Conservation (phyloP, 805 yeast species). For the Nakazawaea laoshanensis region DNA sequence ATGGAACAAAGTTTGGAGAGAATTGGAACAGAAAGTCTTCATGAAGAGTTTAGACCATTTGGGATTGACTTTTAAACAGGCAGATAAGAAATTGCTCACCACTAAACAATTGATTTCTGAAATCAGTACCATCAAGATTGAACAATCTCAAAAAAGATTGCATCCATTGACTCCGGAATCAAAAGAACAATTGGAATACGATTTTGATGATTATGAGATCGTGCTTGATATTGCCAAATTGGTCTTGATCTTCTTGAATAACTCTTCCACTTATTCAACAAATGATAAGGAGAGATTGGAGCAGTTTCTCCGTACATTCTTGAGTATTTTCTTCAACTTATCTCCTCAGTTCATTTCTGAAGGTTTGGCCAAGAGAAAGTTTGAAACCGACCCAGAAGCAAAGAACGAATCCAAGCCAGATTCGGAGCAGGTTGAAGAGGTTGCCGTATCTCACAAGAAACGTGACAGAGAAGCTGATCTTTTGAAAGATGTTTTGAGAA, state of each 20-base stretch:
- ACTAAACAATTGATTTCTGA: conserved; percentile 87
- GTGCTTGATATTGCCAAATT: conserved; percentile 67
- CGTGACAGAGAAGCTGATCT: conserved; percentile 47
- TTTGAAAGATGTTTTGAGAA: conserved; percentile 50
- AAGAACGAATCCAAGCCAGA: conserved; percentile 16
- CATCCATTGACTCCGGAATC: conserved; percentile 85
- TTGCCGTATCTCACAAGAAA: conserved; percentile 19
- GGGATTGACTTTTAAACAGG: conserved; percentile 93
- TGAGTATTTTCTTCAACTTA: conserved; percentile 63
- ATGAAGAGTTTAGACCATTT: conserved; percentile 91
- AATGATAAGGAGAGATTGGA: conserved; percentile 73
- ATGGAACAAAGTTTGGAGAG: conserved; percentile 99
- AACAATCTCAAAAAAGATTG: conserved; percentile 77
- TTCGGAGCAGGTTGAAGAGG: conserved; percentile 15
- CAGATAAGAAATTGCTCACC: conserved; percentile 87
- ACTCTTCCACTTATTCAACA: conserved; percentile 67
- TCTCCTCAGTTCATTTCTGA: conserved; percentile 40
- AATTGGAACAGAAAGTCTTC: conserved; percentile 90
- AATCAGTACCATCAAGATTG: conserved; percentile 85
- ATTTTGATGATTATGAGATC: conserved; percentile 57
- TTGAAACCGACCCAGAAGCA: not conserved
- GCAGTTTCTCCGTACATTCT: conserved; percentile 61
- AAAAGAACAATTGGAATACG: conserved; percentile 54
- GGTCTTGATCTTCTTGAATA: conserved; percentile 56
- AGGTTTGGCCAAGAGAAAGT: conserved; percentile 23